A percentile compares a stretch with the other conserved stretches of the same genome.
Evolutionary conservation across 805 yeast genomes (phyloP).

Genomic region (Teunomyces funiuensis): DNA sequence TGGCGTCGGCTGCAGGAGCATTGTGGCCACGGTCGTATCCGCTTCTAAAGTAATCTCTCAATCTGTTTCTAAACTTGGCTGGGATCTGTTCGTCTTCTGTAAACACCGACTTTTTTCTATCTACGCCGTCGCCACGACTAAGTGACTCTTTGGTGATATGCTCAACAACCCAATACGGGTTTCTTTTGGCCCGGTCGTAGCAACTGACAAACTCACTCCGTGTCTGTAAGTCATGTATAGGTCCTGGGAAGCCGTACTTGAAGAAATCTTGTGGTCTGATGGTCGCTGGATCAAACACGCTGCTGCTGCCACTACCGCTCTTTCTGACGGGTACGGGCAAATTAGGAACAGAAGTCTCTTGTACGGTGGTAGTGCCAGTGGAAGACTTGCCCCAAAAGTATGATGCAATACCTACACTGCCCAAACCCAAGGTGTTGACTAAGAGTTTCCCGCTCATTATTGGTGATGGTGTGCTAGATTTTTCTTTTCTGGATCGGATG

Average conservation of each 20-base stretch:
- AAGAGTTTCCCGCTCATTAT: conserved; percentile 25
- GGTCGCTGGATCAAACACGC: conserved; percentile 26
- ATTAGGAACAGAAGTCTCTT: conserved; percentile 11
- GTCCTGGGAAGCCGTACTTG: conserved; percentile 94
- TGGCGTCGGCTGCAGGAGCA: conserved; percentile 98
- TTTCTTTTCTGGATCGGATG: background rate
- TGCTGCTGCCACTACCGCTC: conserved; percentile 11
- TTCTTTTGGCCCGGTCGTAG: conserved; percentile 78
- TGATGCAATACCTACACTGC: conserved; percentile 40
- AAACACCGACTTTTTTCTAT: conserved; percentile 79
- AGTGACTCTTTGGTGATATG: conserved; percentile 79
- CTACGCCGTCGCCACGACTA: conserved; percentile 50
- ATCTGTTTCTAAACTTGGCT: conserved; percentile 64
- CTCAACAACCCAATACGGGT: conserved; percentile 89
- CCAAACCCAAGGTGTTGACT: conserved; percentile 32
- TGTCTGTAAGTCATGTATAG: conserved; percentile 77
- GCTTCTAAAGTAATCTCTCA: conserved; percentile 87
- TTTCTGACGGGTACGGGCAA: conserved; percentile 10
- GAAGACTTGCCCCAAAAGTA: conserved; percentile 41
- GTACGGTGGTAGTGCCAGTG: conserved; percentile 13
- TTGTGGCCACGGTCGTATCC: conserved; percentile 98
- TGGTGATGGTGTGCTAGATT: background rate
- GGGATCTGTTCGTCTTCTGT: conserved; percentile 87
- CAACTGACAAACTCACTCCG: conserved; percentile 80
- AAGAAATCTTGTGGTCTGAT: conserved; percentile 80